A percentile compares a stretch with the other conserved stretches of the same genome.
Conservation (phyloP, 176 grass and related monocot species). For the Microstegium vimineum region DNA sequence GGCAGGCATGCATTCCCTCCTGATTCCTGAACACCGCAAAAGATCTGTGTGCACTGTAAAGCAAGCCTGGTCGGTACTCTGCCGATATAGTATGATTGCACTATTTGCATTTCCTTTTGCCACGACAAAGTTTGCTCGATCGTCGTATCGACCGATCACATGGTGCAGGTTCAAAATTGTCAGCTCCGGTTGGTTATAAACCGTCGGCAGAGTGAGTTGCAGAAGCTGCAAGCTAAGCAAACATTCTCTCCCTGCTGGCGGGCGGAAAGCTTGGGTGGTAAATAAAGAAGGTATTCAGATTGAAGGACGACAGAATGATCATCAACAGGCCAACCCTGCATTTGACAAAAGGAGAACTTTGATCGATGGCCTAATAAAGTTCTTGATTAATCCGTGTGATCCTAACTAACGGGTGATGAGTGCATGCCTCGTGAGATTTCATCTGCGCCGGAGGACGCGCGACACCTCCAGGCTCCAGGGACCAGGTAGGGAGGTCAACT, state of each 20-base stretch:
- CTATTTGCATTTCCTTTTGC: background rate
- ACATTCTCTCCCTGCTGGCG: constrained; percentile 28
- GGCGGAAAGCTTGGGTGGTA: constrained; percentile 23
- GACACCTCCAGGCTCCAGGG: background rate
- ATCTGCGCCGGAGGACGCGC: background rate
- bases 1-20: background rate
- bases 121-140: background rate
- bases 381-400: background rate
- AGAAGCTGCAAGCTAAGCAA: background rate
- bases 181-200: background rate
- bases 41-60: background rate
- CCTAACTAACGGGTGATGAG: constrained; percentile 29
- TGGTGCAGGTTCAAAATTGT: constrained; percentile 18
- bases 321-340: background rate
- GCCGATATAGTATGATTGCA: background rate
- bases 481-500: background rate
- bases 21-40: background rate
- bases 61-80: background rate
- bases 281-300: background rate
- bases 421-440: constrained; percentile 1
- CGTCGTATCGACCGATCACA: constrained; percentile 16
- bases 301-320: constrained; percentile 24
- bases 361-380: background rate
- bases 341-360: constrained; percentile 14
- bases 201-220: background rate